Conservation (phyloP, 495 filamentous ascomycete species). For the Articulospora tetracladia region DNA sequence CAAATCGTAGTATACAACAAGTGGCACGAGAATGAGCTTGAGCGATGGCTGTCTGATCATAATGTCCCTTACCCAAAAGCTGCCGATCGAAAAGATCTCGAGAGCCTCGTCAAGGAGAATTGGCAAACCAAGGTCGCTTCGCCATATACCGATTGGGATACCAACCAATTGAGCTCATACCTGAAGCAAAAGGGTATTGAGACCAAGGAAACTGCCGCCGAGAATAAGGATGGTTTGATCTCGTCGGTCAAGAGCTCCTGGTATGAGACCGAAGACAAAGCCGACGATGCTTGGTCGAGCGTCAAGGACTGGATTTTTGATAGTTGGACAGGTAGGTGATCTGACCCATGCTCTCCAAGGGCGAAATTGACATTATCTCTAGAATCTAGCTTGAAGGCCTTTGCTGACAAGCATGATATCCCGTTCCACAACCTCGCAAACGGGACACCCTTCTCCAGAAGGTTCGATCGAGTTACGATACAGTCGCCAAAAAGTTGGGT, state of each 20-base stretch:
- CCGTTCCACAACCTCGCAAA: constrained; percentile 74
- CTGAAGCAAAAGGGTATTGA: constrained; percentile 65
- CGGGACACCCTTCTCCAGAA: constrained; percentile 77
- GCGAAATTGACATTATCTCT: not conserved
- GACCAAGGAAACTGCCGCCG: constrained; percentile 54
- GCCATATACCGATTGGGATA: constrained; percentile 72
- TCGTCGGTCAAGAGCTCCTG: constrained; percentile 63
- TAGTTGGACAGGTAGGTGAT: constrained; percentile 52
- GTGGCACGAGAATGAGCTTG: constrained; percentile 97
- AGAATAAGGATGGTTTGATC: constrained; percentile 64
- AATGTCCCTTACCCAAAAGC: constrained; percentile 81
- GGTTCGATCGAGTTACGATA: constrained; percentile 77
- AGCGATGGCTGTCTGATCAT: constrained; percentile 95
- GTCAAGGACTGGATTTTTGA: constrained; percentile 94
- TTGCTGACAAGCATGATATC: constrained; percentile 84
- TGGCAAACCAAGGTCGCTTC: constrained; percentile 67
- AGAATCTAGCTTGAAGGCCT: constrained; percentile 85
- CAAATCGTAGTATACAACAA: constrained; percentile 82
- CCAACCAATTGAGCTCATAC: constrained; percentile 59
- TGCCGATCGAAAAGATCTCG: constrained; percentile 82
- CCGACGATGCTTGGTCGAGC: constrained; percentile 62
- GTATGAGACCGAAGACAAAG: constrained; percentile 73
- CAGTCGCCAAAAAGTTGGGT: constrained; percentile 75
- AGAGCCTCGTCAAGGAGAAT: constrained; percentile 80
- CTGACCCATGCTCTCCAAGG: constrained; percentile 22